These are phyloP conservation scores for Zhuliangozyma blackwelliae DNA, from an alignment of 1,139 yeast species.

Conservation along the genomic window DNA sequence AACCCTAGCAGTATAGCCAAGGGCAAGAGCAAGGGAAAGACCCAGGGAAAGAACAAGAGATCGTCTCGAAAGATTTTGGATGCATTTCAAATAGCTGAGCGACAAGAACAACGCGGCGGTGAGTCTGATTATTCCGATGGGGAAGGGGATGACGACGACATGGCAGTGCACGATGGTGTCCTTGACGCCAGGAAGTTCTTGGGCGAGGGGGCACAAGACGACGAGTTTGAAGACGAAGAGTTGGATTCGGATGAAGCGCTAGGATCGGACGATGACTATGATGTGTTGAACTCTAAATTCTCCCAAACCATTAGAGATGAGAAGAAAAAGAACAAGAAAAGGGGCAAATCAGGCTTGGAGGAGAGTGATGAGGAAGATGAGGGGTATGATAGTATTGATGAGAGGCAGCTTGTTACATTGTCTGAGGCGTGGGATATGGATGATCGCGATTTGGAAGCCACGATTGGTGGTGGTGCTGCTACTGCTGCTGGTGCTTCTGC, in stretches of 20 bases:
- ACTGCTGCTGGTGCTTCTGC: no score
- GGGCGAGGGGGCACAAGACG: conserved; percentile 24
- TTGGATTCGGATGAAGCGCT: conserved; percentile 73
- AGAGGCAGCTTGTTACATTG: conserved; percentile 65
- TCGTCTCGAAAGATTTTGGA: conserved; percentile 36
- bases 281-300: conserved; percentile 60
- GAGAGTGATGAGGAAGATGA: conserved; percentile 28
- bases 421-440: conserved; percentile 90
- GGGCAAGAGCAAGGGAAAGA: not conserved
- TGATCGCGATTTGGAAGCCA: conserved; percentile 42
- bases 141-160: conserved; percentile 16
- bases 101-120: conserved; percentile 27
- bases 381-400: conserved; percentile 63
- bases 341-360: conserved; percentile 5
- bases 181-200: conserved; percentile 40
- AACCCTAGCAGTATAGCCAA: no score
- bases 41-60: conserved; percentile 15
- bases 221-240: conserved; percentile 57
- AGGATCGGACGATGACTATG: conserved; percentile 73
- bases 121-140: conserved; percentile 10
- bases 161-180: conserved; percentile 35
- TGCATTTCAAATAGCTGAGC: conserved; percentile 46
- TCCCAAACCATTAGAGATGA: conserved; percentile 66
- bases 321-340: conserved; percentile 29
- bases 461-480: conserved; percentile 9